Conservation (phyloP, 768 basidiomycete species). For the Mycena crocata region DNA sequence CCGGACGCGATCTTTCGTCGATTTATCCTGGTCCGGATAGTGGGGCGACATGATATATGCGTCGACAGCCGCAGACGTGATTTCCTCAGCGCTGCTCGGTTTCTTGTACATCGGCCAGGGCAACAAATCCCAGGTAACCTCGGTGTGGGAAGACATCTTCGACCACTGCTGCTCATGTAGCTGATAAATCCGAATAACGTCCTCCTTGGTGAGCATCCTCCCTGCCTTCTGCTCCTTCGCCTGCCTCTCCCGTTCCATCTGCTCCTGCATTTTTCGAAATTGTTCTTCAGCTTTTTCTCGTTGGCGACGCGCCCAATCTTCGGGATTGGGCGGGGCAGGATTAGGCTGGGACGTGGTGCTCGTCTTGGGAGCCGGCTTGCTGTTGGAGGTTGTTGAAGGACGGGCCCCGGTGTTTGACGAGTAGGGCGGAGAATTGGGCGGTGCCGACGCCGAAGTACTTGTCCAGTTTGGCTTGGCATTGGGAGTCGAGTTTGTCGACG, state of each 20-base stretch:
- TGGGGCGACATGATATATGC: constrained; percentile 72
- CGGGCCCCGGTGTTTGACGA: constrained; percentile 14
- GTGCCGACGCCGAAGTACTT: not conserved
- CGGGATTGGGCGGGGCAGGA: constrained; percentile 43
- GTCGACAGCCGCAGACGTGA: constrained; percentile 65
- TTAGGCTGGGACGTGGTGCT: constrained; percentile 43
- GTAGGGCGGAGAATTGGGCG: constrained; percentile 8
- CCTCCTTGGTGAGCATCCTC: constrained; percentile 66
- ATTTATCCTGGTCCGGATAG: constrained; percentile 65
- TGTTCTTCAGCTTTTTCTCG: constrained; percentile 72
- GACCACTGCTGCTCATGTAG: constrained; percentile 74
- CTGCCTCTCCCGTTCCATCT: constrained; percentile 54
- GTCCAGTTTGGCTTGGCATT: constrained; percentile 23
- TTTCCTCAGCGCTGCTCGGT: constrained; percentile 69
- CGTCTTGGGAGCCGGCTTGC: constrained; percentile 20
- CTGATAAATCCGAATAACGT: constrained; percentile 66
- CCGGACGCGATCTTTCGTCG: constrained; percentile 77
- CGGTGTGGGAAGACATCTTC: constrained; percentile 52
- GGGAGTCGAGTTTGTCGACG: constrained; percentile 13
- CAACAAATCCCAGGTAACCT: constrained; percentile 73
- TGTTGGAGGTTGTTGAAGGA: constrained; percentile 16
- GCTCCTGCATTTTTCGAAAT: constrained; percentile 77
- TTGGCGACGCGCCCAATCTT: constrained; percentile 74
- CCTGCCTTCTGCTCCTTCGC: constrained; percentile 49
- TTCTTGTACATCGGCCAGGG: constrained; percentile 80